Conservation (phyloP, 495 filamentous ascomycete genomes). For the Astrothelium subdiscretum region DNA sequence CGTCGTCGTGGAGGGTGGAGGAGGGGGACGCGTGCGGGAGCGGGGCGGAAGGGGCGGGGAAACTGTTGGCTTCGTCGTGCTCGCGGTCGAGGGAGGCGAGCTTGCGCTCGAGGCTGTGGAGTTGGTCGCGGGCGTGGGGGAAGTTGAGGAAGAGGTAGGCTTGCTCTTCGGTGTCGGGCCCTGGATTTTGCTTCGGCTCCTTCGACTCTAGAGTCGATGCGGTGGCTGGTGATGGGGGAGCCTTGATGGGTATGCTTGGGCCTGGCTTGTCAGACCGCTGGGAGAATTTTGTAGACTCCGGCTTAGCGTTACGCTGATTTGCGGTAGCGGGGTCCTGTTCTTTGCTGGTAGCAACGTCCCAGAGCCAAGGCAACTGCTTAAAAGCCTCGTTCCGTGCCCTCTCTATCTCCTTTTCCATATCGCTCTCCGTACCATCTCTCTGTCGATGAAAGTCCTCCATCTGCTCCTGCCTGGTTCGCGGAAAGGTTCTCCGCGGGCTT, state of each 20-base stretch:
- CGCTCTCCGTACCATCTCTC: neutral
- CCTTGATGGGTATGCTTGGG: neutral
- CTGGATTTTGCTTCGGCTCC: neutral
- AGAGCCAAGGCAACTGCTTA: neutral
- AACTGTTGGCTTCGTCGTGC: neutral
- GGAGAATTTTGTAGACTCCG: neutral
- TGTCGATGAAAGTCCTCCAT: neutral
- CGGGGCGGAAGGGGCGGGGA: neutral
- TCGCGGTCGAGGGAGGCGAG: neutral
- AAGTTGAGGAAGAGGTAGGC: constrained; percentile 1
- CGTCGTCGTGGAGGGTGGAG: neutral
- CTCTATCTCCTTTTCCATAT: neutral
- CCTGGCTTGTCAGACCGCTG: neutral
- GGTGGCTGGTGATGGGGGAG: too few species aligned
- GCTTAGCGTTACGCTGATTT: neutral
- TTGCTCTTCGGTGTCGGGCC: neutral
- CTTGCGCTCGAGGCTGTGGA: neutral
- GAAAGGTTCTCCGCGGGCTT: neutral
- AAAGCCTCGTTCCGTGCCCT: neutral
- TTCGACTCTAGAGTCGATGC: too few species aligned
- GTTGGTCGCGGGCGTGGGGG: neutral
- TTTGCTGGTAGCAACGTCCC: neutral
- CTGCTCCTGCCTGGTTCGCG: neutral
- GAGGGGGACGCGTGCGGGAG: neutral
- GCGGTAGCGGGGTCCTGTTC: neutral